Conservation (phyloP, 1,284 basidiomycete species). For the Cerrena zonata region DNA sequence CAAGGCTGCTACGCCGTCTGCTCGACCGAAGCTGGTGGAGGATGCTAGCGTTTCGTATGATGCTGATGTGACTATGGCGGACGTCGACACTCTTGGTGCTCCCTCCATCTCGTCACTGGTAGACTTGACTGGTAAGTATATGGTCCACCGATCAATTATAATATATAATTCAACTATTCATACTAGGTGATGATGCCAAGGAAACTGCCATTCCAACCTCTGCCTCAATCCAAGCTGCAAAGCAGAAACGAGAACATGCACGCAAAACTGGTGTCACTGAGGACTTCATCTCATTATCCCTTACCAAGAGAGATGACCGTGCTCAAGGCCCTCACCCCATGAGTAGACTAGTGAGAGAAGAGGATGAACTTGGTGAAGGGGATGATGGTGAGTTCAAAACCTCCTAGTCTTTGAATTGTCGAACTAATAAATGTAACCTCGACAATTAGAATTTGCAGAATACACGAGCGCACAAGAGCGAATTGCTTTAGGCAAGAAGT, state of each 20-base stretch:
- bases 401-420: constrained; percentile 7
- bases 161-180: background rate
- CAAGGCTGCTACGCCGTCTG: constrained; percentile 71
- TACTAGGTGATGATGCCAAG: constrained; percentile 16
- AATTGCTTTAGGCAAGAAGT: constrained; percentile 82
- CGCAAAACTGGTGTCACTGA: constrained; percentile 45
- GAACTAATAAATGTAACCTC: background rate
- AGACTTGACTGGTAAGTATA: constrained; percentile 34
- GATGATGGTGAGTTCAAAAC: constrained; percentile 72
- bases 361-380: constrained; percentile 84
- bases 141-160: background rate
- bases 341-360: constrained; percentile 82
- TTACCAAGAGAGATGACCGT: constrained; percentile 51
- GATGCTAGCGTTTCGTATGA: constrained; percentile 35
- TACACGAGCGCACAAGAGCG: constrained; percentile 85
- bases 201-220: constrained; percentile 66
- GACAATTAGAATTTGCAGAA: constrained; percentile 70
- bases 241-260: constrained; percentile 68
- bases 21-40: constrained; percentile 41
- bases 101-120: constrained; percentile 23
- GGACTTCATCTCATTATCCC: constrained; percentile 81
- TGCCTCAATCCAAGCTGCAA: constrained; percentile 72
- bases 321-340: constrained; percentile 81
- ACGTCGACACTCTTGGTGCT: constrained; percentile 34
- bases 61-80: constrained; percentile 46